Percentiles rank a stretch among this genome's conserved stretches.
These are phyloP conservation scores for Penicillium sp. DNA, from an alignment of 2,329 filamentous ascomycete species.

Conservation along the genomic window DNA sequence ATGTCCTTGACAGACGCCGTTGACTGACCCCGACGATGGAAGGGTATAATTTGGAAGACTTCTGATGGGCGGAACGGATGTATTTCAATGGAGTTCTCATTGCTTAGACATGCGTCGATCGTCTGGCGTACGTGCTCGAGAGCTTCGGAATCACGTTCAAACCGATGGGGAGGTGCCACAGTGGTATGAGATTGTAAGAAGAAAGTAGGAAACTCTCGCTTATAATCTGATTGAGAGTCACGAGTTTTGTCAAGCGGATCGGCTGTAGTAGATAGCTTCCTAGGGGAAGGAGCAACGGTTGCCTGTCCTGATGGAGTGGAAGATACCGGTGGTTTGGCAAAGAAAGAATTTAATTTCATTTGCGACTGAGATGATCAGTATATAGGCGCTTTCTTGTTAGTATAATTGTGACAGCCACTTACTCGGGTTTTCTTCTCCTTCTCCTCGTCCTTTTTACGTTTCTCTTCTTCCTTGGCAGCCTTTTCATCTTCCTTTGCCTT, in stretches of 20 bases:
- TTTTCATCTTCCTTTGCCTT: slow-evolving; percentile 48
- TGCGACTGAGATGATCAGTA: slow-evolving; percentile 44
- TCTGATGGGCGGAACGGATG: slow-evolving; percentile 35
- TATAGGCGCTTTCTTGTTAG: neutral
- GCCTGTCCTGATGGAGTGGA: slow-evolving; percentile 25
- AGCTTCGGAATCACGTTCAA: slow-evolving; percentile 59
- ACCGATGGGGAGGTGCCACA: slow-evolving; percentile 60
- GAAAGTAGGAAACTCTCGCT: slow-evolving; percentile 76
- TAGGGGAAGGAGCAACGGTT: slow-evolving; percentile 29
- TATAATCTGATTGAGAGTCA: slow-evolving; percentile 54
- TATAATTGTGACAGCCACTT: slow-evolving; percentile 13
- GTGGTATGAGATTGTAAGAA: slow-evolving; percentile 70
- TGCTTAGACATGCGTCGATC: slow-evolving; percentile 42
- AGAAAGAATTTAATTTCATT: slow-evolving; percentile 53
- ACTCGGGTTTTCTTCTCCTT: slow-evolving; percentile 51
- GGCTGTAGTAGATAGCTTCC: slow-evolving; percentile 16
- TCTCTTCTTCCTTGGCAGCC: slow-evolving; percentile 45
- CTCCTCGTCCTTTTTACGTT: slow-evolving; percentile 49
- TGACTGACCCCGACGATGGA: slow-evolving; percentile 35
- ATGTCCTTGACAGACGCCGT: slow-evolving; percentile 57
- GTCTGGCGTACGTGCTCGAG: slow-evolving; percentile 54
- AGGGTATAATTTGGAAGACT: slow-evolving; percentile 41
- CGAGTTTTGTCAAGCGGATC: slow-evolving; percentile 15
- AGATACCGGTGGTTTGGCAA: slow-evolving; percentile 42
- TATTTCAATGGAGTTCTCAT: slow-evolving; percentile 12